Base-by-base conservation (phyloP, 169 alveolate genomes). In the Cyclospora cayetanensis region DNA sequence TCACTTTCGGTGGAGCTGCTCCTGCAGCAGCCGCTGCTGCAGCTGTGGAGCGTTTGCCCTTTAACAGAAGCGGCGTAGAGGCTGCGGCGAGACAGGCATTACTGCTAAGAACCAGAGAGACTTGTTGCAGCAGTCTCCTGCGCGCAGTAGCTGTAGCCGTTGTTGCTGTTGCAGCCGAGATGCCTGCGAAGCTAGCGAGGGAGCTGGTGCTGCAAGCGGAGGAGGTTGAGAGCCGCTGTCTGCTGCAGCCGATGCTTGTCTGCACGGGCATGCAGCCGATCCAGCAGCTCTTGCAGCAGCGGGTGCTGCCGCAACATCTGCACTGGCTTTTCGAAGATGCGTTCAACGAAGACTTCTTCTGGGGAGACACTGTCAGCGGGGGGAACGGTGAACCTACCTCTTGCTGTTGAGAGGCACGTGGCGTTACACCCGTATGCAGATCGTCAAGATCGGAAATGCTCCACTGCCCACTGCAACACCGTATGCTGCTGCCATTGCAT, bases 21-120 rank as follows among this genome's bases (percentile, higher is more conserved):
- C 80, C 80, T 34, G 80, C 80, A 68, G 80, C 80, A 68, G 80
- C 80, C 7, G 80, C 80, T 68, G 80, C 80, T 68, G 80, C 80
- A 34, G 43, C 29, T 5, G 31, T 39, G 35, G 42, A 63, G 46
- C 80, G 80, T 29, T 34, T 25, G 43, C 80, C 37, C 52, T 18
- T 68, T 25, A 20, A 50, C 80, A 34, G 80, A 27, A 68, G 46
- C 4, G 80, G 2, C 18, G 43, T 22, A 12, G 80, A 29, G 34
- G 80, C 80, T 29, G 80, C 80, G 18, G 80, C 80, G 3, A 68
- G 80, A 34, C 53, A 68, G 5, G 80, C 20, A 50, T 68, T 68
- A 50, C 80, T 68, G 52, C 80, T 42, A 15, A 68, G 52, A 4
- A 68, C 29, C 29, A 29, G 80, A 35, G 80, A 68, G 3, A 68